Evolutionary conservation across 805 yeast species (phyloP).

Genomic region (Wickerhamomyces tratensis): DNA sequence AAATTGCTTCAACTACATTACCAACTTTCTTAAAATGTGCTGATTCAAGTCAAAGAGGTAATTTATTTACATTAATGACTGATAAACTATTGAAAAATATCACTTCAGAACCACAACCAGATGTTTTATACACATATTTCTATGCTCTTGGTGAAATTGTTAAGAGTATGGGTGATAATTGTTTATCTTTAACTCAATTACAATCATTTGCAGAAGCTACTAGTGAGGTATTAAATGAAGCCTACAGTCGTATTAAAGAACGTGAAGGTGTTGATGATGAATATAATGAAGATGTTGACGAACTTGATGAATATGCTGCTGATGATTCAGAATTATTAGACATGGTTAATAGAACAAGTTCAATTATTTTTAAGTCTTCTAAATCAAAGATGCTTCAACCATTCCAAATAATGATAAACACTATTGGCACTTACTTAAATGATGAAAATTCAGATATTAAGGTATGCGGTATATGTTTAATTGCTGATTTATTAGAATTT

Average conservation of each 20-base stretch:
- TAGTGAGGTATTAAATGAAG: constrained; percentile 51
- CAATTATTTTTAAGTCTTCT: constrained; percentile 57
- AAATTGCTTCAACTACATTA: constrained; percentile 77
- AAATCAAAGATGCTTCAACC: constrained; percentile 50
- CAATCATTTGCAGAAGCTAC: constrained; percentile 48
- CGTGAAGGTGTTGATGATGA: constrained; percentile 77
- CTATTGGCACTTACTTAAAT: constrained; percentile 48
- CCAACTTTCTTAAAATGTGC: constrained; percentile 67
- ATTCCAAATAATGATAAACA: constrained; percentile 56
- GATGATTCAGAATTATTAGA: constrained; percentile 78
- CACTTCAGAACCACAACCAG: constrained; percentile 74
- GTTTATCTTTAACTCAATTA: constrained; percentile 48
- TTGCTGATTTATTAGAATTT: constrained; percentile 74
- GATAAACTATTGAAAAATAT: constrained; percentile 59
- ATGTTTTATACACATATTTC: constrained; percentile 71
- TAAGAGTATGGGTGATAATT: constrained; percentile 54
- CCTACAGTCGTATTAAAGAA: constrained; percentile 57
- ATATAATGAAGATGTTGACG: constrained; percentile 78
- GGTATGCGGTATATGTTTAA: constrained; percentile 69
- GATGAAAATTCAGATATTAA: constrained; percentile 62
- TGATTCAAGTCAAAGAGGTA: constrained; percentile 9
- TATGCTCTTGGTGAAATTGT: constrained; percentile 59
- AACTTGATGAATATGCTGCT: constrained; percentile 13
- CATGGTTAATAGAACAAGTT: constrained; percentile 70
- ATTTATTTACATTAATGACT: constrained; percentile 62